Conservation (phyloP, 1,139 yeast genomes). For the Schizosaccharomyces versatilis region DNA sequence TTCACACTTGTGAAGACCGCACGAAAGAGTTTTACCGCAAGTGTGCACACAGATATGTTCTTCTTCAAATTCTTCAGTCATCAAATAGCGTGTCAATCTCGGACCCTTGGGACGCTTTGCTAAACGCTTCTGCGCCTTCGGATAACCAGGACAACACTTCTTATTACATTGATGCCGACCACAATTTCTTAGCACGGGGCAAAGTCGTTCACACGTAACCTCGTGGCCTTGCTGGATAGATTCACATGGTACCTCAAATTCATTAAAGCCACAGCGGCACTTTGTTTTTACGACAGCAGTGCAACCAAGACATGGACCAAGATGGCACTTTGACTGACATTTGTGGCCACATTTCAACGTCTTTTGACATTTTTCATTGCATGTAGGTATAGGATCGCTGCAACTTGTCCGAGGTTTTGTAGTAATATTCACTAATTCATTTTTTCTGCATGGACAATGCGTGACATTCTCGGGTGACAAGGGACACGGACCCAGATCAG, state of each 20-base stretch:
- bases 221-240: conserved; percentile 6
- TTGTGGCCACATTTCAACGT: conserved; percentile 45
- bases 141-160: conserved; percentile 50
- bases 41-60: conserved; percentile 52
- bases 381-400: conserved; percentile 54
- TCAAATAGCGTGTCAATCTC: conserved; percentile 3
- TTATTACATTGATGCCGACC: conserved; percentile 56
- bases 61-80: conserved; percentile 37
- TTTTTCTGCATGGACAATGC: conserved; percentile 62
- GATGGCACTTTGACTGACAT: conserved; percentile 53
- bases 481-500: conserved; percentile 32
- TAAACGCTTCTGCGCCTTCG: conserved; percentile 37
- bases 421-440: conserved; percentile 21
- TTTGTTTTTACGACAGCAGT: conserved; percentile 10
- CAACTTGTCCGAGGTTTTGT: conserved; percentile 31
- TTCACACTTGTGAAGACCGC: conserved; percentile 55
- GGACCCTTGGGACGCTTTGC: conserved; percentile 24
- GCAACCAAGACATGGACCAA: conserved; percentile 55
- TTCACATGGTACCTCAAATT: conserved; percentile 11
- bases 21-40: conserved; percentile 44
- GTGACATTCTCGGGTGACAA: conserved; percentile 35
- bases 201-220: conserved; percentile 53
- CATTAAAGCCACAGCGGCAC: conserved; percentile 22
- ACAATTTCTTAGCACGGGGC: conserved; percentile 57
- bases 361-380: conserved; percentile 44